These are phyloP conservation scores for Aureobasidium musti DNA, from an alignment of 2,329 filamentous ascomycete species.

Conservation along the genomic window DNA sequence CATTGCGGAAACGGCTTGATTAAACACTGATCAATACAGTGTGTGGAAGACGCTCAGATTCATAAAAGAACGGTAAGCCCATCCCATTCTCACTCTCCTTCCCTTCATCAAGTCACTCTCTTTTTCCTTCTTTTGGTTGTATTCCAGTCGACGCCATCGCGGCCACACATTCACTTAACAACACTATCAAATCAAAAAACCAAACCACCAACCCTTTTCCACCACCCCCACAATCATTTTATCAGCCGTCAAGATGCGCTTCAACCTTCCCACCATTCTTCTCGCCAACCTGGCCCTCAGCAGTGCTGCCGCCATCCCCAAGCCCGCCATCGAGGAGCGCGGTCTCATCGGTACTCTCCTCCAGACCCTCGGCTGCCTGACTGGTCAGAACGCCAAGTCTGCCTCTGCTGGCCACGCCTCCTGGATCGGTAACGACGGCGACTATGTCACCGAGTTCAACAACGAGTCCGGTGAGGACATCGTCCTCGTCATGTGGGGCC, in stretches of 20 bases:
- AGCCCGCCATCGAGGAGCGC: slow-evolving; percentile 26
- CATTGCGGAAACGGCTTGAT: slow-evolving; percentile 26
- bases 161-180: slow-evolving; percentile 27
- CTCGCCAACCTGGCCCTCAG: slow-evolving; percentile 27
- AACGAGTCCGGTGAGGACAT: slow-evolving; percentile 33
- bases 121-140: slow-evolving; percentile 21
- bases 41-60: slow-evolving; percentile 13
- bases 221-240: neutral
- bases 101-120: slow-evolving; percentile 18
- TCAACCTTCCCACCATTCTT: slow-evolving; percentile 27
- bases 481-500: slow-evolving; percentile 31
- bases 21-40: slow-evolving; percentile 24
- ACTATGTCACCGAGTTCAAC: slow-evolving; percentile 32
- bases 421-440: slow-evolving; percentile 30
- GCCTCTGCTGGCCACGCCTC: slow-evolving; percentile 21
- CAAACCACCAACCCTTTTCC: slow-evolving; percentile 24
- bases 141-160: slow-evolving; percentile 26
- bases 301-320: slow-evolving; percentile 30
- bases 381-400: slow-evolving; percentile 29
- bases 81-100: slow-evolving; percentile 11
- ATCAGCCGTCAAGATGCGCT: slow-evolving; percentile 27
- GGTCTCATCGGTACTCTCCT: slow-evolving; percentile 28
- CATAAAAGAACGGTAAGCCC: slow-evolving; percentile 27
- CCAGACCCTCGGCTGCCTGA: slow-evolving; percentile 25
- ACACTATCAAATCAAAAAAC: neutral